Evolutionary conservation across 1,284 basidiomycete species (phyloP).

Genomic region (Volvariella surrecta): DNA sequence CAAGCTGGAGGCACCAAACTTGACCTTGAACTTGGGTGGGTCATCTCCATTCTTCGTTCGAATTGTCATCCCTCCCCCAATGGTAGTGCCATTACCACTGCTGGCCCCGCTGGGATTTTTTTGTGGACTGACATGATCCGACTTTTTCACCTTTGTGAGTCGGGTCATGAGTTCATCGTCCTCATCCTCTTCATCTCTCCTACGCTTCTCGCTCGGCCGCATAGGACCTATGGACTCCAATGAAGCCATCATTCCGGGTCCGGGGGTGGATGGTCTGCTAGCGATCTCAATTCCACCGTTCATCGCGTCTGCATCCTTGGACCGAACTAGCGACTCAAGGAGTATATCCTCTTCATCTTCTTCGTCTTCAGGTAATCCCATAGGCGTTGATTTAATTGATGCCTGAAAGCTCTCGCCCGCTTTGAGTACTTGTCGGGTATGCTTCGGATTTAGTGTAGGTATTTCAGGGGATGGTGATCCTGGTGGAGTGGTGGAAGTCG

Average conservation of each 20-base stretch:
- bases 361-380: conserved; percentile 24
- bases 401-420: conserved; percentile 10
- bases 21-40: conserved; percentile 71
- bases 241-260: conserved; percentile 26
- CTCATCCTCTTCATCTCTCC: conserved; percentile 62
- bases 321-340: conserved; percentile 41
- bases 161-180: conserved; percentile 60
- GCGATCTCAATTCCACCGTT: not conserved
- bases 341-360: conserved; percentile 49
- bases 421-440: conserved; percentile 30
- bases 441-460: conserved; percentile 26
- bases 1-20: conserved; percentile 44
- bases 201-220: conserved; percentile 60
- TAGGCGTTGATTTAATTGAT: conserved; percentile 26
- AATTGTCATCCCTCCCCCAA: not conserved
- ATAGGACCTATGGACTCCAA: conserved; percentile 27
- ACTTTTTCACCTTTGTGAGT: conserved; percentile 48
- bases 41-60: conserved; percentile 28
- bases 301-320: not conserved
- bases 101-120: not conserved
- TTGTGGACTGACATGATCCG: conserved; percentile 28
- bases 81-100: not conserved
- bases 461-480: conserved; percentile 13
- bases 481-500: conserved; percentile 7
- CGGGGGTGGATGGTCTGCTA: conserved; percentile 29